Conservation (phyloP, 345 rosid species). For the Luvunga scandens region DNA sequence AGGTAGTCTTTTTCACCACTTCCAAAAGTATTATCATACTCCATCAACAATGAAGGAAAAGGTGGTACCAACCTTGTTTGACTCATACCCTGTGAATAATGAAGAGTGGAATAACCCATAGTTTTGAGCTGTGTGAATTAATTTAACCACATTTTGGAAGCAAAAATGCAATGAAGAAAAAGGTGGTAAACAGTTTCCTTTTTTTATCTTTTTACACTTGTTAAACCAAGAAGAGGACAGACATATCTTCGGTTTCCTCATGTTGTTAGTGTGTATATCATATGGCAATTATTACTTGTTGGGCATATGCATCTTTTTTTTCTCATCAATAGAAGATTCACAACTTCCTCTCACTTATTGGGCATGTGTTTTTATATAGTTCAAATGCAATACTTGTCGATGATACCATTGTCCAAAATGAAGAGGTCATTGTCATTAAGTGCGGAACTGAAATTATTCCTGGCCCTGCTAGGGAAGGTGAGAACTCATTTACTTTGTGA, state of each 20-base stretch:
- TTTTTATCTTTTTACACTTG: neutral
- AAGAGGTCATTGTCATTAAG: slow-evolving; percentile 44
- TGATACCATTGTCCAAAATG: slow-evolving; percentile 39
- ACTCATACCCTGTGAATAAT: neutral
- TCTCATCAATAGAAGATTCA: neutral
- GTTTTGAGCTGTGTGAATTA: neutral
- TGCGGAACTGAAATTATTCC: slow-evolving; percentile 70
- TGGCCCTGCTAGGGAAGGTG: slow-evolving; percentile 64
- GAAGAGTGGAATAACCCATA: neutral
- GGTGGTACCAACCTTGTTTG: neutral
- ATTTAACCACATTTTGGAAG: neutral
- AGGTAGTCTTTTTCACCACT: neutral
- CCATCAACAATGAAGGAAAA: neutral
- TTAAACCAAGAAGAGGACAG: neutral
- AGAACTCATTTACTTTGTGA: slow-evolving; percentile 16
- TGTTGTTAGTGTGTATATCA: neutral
- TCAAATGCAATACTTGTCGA: slow-evolving; percentile 61
- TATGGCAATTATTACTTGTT: neutral
- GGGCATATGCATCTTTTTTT: slow-evolving; percentile 1
- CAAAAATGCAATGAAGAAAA: neutral
- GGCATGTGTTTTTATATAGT: slow-evolving; percentile 36
- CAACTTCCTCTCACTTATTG: slow-evolving; percentile 6
- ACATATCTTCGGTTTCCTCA: neutral
- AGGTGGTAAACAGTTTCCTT: neutral
- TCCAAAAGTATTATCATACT: neutral